Base-by-base conservation (phyloP, 306 rosid species). In the Begonia peltatifolia region DNA sequence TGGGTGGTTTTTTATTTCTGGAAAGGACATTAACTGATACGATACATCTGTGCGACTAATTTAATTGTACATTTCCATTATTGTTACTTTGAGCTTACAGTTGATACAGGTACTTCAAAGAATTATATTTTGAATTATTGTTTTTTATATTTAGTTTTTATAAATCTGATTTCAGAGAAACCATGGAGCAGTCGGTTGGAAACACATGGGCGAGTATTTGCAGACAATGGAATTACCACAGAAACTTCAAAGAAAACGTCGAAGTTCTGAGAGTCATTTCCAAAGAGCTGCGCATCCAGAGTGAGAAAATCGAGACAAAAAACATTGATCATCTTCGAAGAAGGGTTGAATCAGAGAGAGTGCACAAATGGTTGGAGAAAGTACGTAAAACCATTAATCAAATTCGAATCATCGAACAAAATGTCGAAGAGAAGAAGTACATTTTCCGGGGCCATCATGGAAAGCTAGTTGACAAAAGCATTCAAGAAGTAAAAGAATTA, bases 401-500 rank as follows among this genome's bases (percentile, higher is more conserved):
- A 60, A 61, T 60, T 18, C 65, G 30, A 14, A 50, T 35, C 2
- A 44, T 75, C 2, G 60, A 59, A 54, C 50, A 41, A 44, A 51
- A 53, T 20, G 41, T 56, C 3, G 25, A 13, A 5, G 58, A 52
- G 55, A 48, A 38, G 65, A 63, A 48, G 20, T 41, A 5, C 17
- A 22, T 64, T 3, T 56, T 68, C 10, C 42, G 18, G 23, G 55
- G 23, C 11, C 44, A 52, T 65, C 49, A 67, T 6, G 66, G 61
- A 15, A 60, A 46, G 14, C 60, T 36, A 11, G 66, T 70, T 14
- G 57, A 64, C 35, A 63, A 71, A 43, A 71, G 67, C 43, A 57
- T 55, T 11, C 1, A 14, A 38, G 65, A 63, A 53, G 81, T 47
- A 22, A 61, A 60, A 56, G 68, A 56, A 30, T 63, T 75, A 36